Base-by-base conservation (phyloP, 1,139 yeast species). In the Eremothecium sinecaudum region DNA sequence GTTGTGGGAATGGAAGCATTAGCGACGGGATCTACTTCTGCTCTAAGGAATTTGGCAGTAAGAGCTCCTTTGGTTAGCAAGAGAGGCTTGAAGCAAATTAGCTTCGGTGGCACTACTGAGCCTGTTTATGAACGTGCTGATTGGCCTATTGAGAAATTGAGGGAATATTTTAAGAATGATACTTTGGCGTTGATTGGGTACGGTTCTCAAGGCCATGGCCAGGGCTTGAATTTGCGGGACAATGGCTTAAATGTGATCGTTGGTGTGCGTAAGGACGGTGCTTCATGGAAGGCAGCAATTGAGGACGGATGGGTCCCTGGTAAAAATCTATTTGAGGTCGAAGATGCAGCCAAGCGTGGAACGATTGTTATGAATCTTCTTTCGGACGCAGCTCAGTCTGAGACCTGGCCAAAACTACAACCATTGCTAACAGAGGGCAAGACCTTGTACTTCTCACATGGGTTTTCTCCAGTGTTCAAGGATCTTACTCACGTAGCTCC, bases 261-360 rank as follows among this genome's bases (percentile, higher is more conserved):
- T 53, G 98, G 98, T 76, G 98, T 90, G 58, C 80, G 98, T 71
- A 84, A 90, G 75, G 68, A 83, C 61, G 98, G 98, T 73, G 92
- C 95, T 54, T 90, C 98, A 43, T 90, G 98, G 98, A 86, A 87
- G 73, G 94, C 95, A 53, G 98, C 98, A 59, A 70, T 84, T 57
- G 98, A 90, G 69, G 98, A 90, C 66, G 98, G 98, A 56, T 90
- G 98, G 98, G 95, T 90, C 53, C 95, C 95, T 63, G 98, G 98
- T 64, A 84, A 90, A 75, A 90, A 82, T 78, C 75, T 90, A 66
- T 90, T 90, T 64, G 87, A 80, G 48, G 96, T 90, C 53, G 73
- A 75, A 52, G 96, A 87, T 69, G 98, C 98, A 55, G 79, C 90
- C 63, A 53, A 64, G 53, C 79, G 73, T 66, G 98, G 98, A 73